Conservation (phyloP, 2,329 filamentous ascomycete species). For the Diaporthe ilicicola region DNA sequence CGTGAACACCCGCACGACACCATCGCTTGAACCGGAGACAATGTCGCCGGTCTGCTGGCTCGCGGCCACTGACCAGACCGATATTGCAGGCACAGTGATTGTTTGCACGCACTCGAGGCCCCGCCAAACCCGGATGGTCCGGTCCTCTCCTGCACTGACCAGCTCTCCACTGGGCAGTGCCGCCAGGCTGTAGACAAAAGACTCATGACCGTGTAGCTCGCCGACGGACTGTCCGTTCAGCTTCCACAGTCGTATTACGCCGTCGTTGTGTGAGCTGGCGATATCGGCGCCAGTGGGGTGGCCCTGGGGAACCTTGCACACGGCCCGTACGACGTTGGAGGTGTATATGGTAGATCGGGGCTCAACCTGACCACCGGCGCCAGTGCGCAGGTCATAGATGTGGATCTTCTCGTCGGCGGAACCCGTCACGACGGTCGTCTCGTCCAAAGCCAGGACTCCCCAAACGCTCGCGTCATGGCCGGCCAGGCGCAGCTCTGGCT, state of each 20-base stretch:
- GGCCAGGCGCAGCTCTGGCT: constrained; percentile 73
- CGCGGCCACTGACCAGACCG: constrained; percentile 91
- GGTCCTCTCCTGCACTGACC: constrained; percentile 90
- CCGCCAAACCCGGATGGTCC: constrained; percentile 91
- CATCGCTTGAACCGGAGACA: constrained; percentile 91
- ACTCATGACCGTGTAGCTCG: constrained; percentile 87
- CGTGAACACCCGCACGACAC: constrained; percentile 84
- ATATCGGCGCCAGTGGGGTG: constrained; percentile 90
- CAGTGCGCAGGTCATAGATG: constrained; percentile 76
- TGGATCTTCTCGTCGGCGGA: constrained; percentile 92
- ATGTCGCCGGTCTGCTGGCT: constrained; percentile 88
- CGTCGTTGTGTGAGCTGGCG: constrained; percentile 93
- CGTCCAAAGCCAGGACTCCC: constrained; percentile 87
- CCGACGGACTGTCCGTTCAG: constrained; percentile 78
- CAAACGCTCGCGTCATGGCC: constrained; percentile 88
- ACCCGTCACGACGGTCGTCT: constrained; percentile 84
- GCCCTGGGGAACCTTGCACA: constrained; percentile 79
- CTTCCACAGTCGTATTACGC: constrained; percentile 87
- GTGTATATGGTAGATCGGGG: constrained; percentile 67
- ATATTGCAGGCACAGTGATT: constrained; percentile 96
- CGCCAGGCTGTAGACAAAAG: constrained; percentile 90
- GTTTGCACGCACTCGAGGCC: constrained; percentile 87
- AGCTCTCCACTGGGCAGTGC: constrained; percentile 84
- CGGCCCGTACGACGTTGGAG: constrained; percentile 85
- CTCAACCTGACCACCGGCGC: constrained; percentile 63